Base-by-base conservation (phyloP, 805 yeast genomes). In the Metschnikowia peoriensis region DNA sequence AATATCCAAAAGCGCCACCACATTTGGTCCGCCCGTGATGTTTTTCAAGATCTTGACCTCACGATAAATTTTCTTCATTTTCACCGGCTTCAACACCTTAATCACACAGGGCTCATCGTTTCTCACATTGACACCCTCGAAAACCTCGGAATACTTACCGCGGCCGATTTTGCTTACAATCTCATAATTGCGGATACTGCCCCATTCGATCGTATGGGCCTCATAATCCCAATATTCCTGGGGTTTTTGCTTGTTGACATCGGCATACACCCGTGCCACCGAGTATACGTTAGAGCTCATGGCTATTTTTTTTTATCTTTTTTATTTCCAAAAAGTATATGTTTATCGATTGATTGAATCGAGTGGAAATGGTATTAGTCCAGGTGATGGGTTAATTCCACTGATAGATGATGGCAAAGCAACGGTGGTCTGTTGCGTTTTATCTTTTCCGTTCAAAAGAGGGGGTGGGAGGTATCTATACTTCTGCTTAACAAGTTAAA, bases 101-200 rank as follows among this genome's bases (percentile, higher is more conserved):
- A 92, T 88, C 41, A 92, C 93, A 63, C 94, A 87, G 35, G 69
- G 68, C 52, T 76, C 79, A 49, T 82, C 84, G 57, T 81, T 81
- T 50, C 81, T 75, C 47, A 88, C 74, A 65, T 88, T 86, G 42
- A 85, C 78, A 29, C 97, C 97, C 66, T 85, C 87, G 67, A 92
- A 92, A 32, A 92, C 97, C 69, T 92, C 97, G n/a, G 96, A 86
- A 71, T 91, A 92, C 73, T 89, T 92, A 28, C 97, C 97, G 52
- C 97, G 80, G 12, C 97, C 97, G 16, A 92, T 86, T 70, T 91
- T 89, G 56, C 80, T 78, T 49, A 88, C 81, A 55, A 92, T 87
- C 67, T 92, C 97, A 66, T 86, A 87, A 63, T 82, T 67, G 46
- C 66, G 66, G 52, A 72, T 73, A 41, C 67, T 61, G 17, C 77